phyloP scores from a whole-genome alignment of 371 early-diverging fungal species.

The Mortierella sp. region DNA sequence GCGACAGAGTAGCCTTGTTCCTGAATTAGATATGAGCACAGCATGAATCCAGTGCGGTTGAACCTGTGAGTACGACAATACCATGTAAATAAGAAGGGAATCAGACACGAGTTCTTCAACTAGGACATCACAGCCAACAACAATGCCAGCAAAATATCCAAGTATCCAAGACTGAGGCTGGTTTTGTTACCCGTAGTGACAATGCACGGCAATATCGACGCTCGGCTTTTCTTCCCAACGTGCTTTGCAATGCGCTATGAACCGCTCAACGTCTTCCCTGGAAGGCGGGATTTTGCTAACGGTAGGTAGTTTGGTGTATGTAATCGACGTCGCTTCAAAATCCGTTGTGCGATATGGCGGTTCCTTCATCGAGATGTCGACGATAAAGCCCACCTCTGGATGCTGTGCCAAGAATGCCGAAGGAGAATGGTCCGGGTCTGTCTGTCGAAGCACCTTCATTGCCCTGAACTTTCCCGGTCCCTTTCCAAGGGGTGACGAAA shows the following conservation, averaged over 20 bases:
- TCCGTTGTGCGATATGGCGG: constrained; percentile 77
- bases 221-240: constrained; percentile 74
- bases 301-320: constrained; percentile 75
- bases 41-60: constrained; percentile 79
- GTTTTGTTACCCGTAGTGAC: constrained; percentile 75
- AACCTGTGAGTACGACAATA: constrained; percentile 50
- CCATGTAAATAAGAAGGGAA: not conserved
- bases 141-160: not conserved
- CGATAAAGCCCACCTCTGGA: constrained; percentile 64
- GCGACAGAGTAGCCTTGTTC: constrained; percentile 67
- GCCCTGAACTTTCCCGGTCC: constrained; percentile 68
- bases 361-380: constrained; percentile 61
- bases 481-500: constrained; percentile 64
- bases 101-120: not conserved
- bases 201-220: constrained; percentile 79
- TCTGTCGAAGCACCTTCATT: constrained; percentile 79
- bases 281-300: constrained; percentile 79
- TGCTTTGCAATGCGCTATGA: constrained; percentile 63
- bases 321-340: constrained; percentile 69
- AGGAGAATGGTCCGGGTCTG: constrained; percentile 74
- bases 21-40: constrained; percentile 79
- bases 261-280: constrained; percentile 67
- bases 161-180: not conserved
- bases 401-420: constrained; percentile 69
- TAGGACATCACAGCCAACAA: not conserved